These are phyloP conservation scores for Truncatella angustata DNA, from an alignment of 2,329 filamentous ascomycete species.

Conservation along the genomic window DNA sequence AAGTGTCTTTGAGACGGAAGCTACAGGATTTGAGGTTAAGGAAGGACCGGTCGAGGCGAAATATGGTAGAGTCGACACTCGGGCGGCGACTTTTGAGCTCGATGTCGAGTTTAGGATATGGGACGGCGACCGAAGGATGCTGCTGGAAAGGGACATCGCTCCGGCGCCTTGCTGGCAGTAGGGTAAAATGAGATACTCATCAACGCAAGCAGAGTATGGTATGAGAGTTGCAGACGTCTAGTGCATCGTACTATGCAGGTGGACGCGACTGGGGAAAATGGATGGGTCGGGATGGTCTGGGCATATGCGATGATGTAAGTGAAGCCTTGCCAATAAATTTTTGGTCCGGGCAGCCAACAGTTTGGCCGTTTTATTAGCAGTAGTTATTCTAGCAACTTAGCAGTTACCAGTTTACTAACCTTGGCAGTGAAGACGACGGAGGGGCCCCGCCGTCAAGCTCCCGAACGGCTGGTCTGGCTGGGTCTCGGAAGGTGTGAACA, in stretches of 20 bases:
- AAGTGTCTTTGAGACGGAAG: conserved; percentile 12
- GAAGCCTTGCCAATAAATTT: conserved; percentile 6
- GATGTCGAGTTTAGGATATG: conserved; percentile 24
- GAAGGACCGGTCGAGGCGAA: neutral
- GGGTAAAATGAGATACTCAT: conserved; percentile 19
- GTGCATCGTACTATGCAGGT: no score
- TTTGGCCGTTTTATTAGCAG: no score
- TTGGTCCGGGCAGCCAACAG: no score
- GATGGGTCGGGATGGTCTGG: no score
- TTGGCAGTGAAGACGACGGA: neutral
- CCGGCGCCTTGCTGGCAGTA: conserved; percentile 23
- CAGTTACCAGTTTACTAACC: neutral
- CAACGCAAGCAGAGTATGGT: conserved; percentile 18
- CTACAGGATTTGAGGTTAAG: neutral
- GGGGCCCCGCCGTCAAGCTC: conserved; percentile 2
- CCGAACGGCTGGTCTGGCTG: conserved; percentile 1
- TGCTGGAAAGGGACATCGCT: conserved; percentile 34
- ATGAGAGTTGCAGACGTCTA: no score
- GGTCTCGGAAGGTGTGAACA: neutral
- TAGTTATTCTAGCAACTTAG: no score
- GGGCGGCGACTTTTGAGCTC: conserved; percentile 7
- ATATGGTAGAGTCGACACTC: conserved; percentile 10
- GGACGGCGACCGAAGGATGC: conserved; percentile 27
- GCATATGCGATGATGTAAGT: conserved; percentile 8
- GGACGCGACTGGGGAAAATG: no score